Percentiles rank a stretch among this genome's conserved stretches.
Conservation (phyloP, 1,284 basidiomycete genomes). For the Porodaedalea pini region DNA sequence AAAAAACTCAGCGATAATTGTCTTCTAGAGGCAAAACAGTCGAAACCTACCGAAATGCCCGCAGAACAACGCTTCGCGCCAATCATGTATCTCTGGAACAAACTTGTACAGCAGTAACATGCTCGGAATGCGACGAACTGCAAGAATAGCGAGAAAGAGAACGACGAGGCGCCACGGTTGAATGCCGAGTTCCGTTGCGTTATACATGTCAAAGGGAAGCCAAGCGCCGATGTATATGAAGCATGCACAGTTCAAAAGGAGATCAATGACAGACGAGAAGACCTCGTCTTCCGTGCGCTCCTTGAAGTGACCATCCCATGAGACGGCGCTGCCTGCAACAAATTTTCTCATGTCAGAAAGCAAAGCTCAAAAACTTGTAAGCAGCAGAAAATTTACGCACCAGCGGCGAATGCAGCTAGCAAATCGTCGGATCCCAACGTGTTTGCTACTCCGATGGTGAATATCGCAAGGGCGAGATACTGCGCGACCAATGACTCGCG, state of each 20-base stretch:
- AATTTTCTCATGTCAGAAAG: too few relatives aligned
- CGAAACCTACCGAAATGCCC: slow-evolving; percentile 75
- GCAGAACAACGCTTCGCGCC: slow-evolving; percentile 77
- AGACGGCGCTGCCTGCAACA: slow-evolving; percentile 63
- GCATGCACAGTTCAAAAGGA: slow-evolving; percentile 78
- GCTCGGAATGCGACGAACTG: slow-evolving; percentile 73
- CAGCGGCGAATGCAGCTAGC: slow-evolving; percentile 90
- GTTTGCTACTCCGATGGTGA: slow-evolving; percentile 76
- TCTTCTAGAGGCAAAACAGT: background rate
- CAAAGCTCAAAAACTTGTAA: too few relatives aligned
- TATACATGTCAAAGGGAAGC: slow-evolving; percentile 76
- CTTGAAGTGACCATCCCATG: slow-evolving; percentile 94
- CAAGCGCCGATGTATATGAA: slow-evolving; percentile 92
- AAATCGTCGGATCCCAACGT: slow-evolving; percentile 84
- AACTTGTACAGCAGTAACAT: slow-evolving; percentile 73
- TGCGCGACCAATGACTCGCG: slow-evolving; percentile 90
- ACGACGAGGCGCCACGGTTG: slow-evolving; percentile 73
- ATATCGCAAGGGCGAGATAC: slow-evolving; percentile 82
- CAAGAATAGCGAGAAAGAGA: slow-evolving; percentile 63
- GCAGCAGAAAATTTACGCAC: slow-evolving; percentile 41
- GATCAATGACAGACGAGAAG: slow-evolving; percentile 88
- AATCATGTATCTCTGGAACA: slow-evolving; percentile 80
- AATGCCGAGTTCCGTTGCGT: slow-evolving; percentile 59
- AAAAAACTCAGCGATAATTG: background rate
- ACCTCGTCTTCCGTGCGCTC: slow-evolving; percentile 78